Evolutionary conservation across 2,329 filamentous ascomycete species (phyloP).

Genomic region (Talaromyces sp.): DNA sequence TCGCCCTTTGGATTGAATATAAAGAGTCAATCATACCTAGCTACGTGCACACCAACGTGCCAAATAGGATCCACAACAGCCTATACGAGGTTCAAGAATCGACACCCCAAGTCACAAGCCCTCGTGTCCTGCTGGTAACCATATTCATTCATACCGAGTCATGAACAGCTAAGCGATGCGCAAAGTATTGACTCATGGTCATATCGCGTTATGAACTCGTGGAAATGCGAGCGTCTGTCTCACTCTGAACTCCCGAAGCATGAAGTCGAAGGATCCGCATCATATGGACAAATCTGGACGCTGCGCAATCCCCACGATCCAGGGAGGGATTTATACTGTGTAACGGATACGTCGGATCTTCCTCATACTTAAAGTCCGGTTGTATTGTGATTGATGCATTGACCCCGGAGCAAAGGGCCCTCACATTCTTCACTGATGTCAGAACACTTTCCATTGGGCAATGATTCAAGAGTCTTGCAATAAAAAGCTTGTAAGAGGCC

Average conservation of each 20-base stretch:
- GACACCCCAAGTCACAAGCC: not conserved
- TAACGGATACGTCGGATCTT: not conserved
- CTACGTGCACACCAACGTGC: no score
- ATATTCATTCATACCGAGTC: not conserved
- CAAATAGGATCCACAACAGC: not conserved
- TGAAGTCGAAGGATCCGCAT: not conserved
- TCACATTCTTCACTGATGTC: slow-evolving; percentile 9
- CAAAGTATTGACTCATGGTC: not conserved
- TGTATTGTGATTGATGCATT: slow-evolving; percentile 4
- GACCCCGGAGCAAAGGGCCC: slow-evolving; percentile 6
- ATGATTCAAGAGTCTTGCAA: not conserved
- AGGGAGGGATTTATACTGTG: not conserved
- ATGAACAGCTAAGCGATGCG: not conserved
- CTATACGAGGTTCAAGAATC: not conserved
- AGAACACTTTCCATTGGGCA: slow-evolving; percentile 1
- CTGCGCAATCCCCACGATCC: not conserved
- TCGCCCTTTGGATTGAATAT: not conserved
- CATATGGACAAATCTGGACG: no score
- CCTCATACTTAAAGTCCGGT: not conserved
- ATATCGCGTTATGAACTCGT: not conserved
- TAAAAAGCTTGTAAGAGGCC: not conserved
- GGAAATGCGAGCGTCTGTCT: not conserved
- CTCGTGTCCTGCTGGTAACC: no score
- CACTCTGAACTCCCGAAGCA: not conserved
- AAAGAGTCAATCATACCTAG: no score